Evolutionary conservation across 1,284 basidiomycete species (phyloP), one percentile per base, ranked within the genome.

Genomic region (Austroboletus novae-zelandiae): DNA sequence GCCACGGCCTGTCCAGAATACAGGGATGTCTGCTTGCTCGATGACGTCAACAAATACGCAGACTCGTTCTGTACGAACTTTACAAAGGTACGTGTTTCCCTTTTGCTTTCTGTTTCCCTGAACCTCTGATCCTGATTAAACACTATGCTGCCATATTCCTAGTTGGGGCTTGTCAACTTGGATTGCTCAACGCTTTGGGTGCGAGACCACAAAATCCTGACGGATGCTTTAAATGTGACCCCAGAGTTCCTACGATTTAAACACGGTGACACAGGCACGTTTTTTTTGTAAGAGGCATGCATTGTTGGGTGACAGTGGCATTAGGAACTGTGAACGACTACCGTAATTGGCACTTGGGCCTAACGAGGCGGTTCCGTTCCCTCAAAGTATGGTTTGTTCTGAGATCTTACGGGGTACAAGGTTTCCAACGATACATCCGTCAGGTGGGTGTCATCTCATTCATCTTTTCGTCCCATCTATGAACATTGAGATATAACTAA

Each of bases 331-430:
- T 94, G 9, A 86, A 92, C 57, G 95, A 99, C 67, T 95, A 94
- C 64, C 82, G 95, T 23, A 98, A 98, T 68, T 94, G 94, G 91
- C 92, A 96, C 62, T 76, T 97, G 29, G 81, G 84, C 4, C 83
- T 98, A 2, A 94, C 94, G 5, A 80, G 94, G 20, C 82, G 92
- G 29, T 98, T 98, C 79, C 80, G 95, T 23, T 89, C 89, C 23
- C 76, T 97, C 51, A 97, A 98, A 67, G 62, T 98, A 13, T 98
- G 92, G 92, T 98, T 97, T 62, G 90, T 97, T 20, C 73, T 97
- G 37, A 80, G 91, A 17, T 86, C 86, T 50, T 93, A 80, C 58
- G 93, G 94, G 9, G 77, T 84, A 5, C 73, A 84, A 49, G 93
- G 92, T 0, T 94, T 94, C 72, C 81, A 80, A 57, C 71, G 67